Base-by-base conservation (phyloP, 305 asterid species). In the Plantago coronopus region DNA sequence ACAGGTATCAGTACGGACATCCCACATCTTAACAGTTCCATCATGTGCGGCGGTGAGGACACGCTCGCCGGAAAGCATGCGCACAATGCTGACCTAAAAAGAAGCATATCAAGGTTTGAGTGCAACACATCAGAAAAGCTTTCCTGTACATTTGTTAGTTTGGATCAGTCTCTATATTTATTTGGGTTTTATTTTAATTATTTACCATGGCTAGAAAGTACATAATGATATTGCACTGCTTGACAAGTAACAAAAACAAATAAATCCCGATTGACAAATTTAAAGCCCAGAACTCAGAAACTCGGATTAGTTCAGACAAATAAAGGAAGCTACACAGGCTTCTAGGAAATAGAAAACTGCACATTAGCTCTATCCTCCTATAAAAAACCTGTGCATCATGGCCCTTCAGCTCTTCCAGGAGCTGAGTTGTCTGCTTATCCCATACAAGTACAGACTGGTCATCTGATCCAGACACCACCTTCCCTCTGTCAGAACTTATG, bases 11-110 rank as follows among this genome's bases (percentile, higher is more conserved):
- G 95, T 91, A 62, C 98, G 83, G 47, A 91, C 98, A 72, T 91
- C 98, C 98, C 98, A 91, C 98, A 91, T 91, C 83, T 86, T 91
- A 74, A 91, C 86, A 69, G 95, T 86, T 57, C 98, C 98, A 73
- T 91, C 98, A 80, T 88, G 94, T 69, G 89, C 86, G 62, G 98
- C 98, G 42, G 98, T 76, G 72, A 91, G 88, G 72, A 91, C 98
- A 73, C 98, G 95, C 77, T 88, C 98, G 69, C 98, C 98, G 31
- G 97, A 88, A 59, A 91, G 89, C 85, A 81, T 91, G 65, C 95
- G 84, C 53, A 87, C 96, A 69, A 75, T 76, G 77, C 91, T 84
- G 76, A 91, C 98, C 95, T 90, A 72, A 68, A 74, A 68, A 57
- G 57, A 46, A 64, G 64, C 71, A 66, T 46, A 54, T 40, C 48